Evolutionary conservation across 148 eudicot species (phyloP), one percentile per base, ranked within the genome.

Genomic region (Vaccinium corymbosum): DNA sequence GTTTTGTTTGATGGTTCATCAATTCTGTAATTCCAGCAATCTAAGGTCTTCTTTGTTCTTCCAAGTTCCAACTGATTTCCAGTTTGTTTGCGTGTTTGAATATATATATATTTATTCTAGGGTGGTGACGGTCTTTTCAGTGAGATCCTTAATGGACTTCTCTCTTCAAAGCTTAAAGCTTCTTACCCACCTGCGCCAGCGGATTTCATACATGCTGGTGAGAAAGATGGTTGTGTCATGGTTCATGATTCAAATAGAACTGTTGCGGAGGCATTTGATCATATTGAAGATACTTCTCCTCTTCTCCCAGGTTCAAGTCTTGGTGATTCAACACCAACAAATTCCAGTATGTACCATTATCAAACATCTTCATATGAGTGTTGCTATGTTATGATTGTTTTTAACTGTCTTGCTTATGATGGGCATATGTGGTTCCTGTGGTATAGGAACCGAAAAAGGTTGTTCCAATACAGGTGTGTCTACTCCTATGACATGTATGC

Each of bases 41-140:
- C 10, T 79, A 19, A 29, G 48, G 13, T 80, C 71, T 29, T 7
- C 20, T 53, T 78, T 79, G 81, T 72, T 56, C 53, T 83, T 55
- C 64, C 25, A 74, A 32, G 38, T 83, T 55, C 64, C 25, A 74
- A 32, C 72, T 75, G 19, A 53, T 75, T 56, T 42, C 46, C 46
- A 19, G 14, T 62, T 64, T 62, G 16, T 22, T 12, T 78, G n/a
- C 38, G 14, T 6, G 55, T 79, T 71, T 52, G 35, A 25, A 50
- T 25, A 25, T 22, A 51, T 27, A 27, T 27, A 27, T 27, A 27
- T 22, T 70, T 66, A 57, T 76, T 89, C 78, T 89, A 97, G 99
- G 99, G 99, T 22, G 99, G 99, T 84, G 99, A 97, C 90, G 98
- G 99, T 9, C 89, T 97, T 83, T 97, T 97, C 90, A 94, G 91